phyloP scores from a whole-genome alignment of 257 asterid species.

The Cruciata laevipes region DNA sequence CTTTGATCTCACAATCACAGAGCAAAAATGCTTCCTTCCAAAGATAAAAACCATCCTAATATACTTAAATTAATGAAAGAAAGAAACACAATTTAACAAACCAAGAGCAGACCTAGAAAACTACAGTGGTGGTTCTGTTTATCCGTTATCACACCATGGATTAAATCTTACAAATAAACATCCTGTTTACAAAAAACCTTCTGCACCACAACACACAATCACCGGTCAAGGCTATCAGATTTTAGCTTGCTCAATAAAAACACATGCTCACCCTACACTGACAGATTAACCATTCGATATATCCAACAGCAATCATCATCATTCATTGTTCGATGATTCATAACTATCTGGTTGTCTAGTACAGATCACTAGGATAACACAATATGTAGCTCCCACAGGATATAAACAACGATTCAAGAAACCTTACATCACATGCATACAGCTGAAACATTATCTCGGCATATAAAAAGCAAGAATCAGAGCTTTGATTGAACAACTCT shows the following conservation, averaged over 20 bases:
- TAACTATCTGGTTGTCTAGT: not conserved
- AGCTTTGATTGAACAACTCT: conserved; percentile 24
- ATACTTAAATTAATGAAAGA: too few species aligned
- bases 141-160: too few species aligned
- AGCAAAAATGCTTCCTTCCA: too few species aligned
- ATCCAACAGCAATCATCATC: not conserved
- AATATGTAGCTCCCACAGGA: not conserved
- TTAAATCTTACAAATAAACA: too few species aligned
- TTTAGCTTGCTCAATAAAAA: not conserved
- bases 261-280: not conserved
- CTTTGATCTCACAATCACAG: too few species aligned
- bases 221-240: too few species aligned
- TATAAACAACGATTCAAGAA: not conserved
- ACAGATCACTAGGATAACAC: not conserved
- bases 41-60: too few species aligned
- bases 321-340: not conserved
- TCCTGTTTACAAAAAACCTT: too few species aligned
- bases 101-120: too few species aligned
- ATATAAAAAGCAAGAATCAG: not conserved
- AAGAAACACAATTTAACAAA: too few species aligned
- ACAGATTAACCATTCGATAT: not conserved
- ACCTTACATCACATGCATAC: not conserved
- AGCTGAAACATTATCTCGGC: not conserved
- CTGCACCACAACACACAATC: too few species aligned
- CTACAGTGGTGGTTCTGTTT: too few species aligned